Conservation (phyloP, 2,329 filamentous ascomycete species). For the Colletotrichum cordylinicola region DNA sequence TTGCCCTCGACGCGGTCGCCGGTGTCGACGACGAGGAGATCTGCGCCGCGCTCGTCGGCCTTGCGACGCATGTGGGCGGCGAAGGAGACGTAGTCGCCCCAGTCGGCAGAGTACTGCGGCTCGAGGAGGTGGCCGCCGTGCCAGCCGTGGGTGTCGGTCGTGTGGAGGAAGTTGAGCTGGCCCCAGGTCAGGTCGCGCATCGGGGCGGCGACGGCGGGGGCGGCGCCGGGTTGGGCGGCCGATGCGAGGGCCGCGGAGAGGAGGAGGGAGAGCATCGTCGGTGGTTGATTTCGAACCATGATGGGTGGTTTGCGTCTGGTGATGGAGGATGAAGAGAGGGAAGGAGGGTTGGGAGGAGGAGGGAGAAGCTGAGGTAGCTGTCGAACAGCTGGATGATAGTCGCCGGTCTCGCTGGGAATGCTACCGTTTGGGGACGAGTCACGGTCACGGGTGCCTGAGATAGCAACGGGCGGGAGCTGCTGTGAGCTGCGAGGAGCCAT, state of each 20-base stretch:
- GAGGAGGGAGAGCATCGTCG: not conserved
- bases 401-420: not conserved
- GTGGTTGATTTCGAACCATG: not conserved
- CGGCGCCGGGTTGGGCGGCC: constrained; percentile 78
- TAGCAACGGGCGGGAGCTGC: not conserved
- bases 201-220: constrained; percentile 78
- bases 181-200: constrained; percentile 88
- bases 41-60: constrained; percentile 79
- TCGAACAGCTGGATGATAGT: not conserved
- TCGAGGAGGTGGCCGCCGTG: constrained; percentile 92
- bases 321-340: not conserved
- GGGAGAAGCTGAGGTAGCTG: not conserved
- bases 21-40: constrained; percentile 93
- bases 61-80: constrained; percentile 79
- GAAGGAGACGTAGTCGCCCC: constrained; percentile 98
- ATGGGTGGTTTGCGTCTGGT: not conserved
- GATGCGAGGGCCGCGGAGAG: constrained; percentile 24
- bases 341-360: not conserved
- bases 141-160: constrained; percentile 97
- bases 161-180: constrained; percentile 97
- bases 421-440: constrained; percentile 10
- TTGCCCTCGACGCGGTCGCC: constrained; percentile 95
- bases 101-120: constrained; percentile 93
- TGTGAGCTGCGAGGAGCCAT: no score
- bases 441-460: constrained; percentile 13